Percentiles rank a stretch among this genome's conserved stretches.
Conservation (phyloP, 208 protist genomes). For the Naegleria lovaniensis region DNA sequence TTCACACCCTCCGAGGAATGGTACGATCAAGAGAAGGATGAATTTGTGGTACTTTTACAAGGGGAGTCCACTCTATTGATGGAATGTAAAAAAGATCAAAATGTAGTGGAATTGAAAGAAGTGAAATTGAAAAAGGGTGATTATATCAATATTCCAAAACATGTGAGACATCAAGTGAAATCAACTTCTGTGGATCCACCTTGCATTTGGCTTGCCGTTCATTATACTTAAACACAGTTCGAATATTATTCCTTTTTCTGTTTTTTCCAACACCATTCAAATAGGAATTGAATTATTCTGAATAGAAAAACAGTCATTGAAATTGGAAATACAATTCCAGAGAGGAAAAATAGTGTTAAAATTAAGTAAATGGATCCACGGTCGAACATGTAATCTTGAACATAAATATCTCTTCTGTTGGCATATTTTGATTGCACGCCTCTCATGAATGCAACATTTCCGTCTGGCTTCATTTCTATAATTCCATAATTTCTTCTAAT, state of each 20-base stretch:
- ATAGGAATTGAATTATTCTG: neutral
- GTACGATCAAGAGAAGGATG: slow-evolving; percentile 9
- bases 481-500: neutral
- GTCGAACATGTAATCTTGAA: neutral
- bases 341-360: neutral
- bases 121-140: neutral
- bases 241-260: neutral
- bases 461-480: neutral
- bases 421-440: neutral
- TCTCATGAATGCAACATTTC: neutral
- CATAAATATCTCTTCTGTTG: neutral
- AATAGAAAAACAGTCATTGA: neutral
- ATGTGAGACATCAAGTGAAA: neutral
- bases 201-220: neutral
- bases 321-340: neutral
- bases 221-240: neutral
- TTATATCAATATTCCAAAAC: slow-evolving; percentile 1
- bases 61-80: neutral
- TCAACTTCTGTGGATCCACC: neutral
- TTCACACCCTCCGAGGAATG: neutral
- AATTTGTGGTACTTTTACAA: neutral
- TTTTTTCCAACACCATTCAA: neutral
- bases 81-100: neutral
- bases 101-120: neutral
- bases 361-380: neutral